Base-by-base conservation (phyloP, 2,329 filamentous ascomycete genomes). In the Penicillium sp. region DNA sequence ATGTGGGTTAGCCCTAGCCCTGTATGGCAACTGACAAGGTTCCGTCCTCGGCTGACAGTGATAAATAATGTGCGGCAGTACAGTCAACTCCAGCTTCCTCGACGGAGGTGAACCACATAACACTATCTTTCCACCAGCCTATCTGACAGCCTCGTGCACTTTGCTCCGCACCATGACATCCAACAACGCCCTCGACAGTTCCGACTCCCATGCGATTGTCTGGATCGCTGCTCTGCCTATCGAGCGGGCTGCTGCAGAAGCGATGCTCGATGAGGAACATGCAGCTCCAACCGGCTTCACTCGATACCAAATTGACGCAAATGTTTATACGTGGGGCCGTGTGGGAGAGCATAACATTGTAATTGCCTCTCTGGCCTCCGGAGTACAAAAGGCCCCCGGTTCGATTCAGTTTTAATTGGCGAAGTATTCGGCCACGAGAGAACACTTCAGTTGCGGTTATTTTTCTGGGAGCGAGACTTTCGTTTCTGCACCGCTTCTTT, bases 231-330 rank as follows among this genome's bases (percentile, higher is more conserved):
- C 59, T 36, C 47, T 62, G 12, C 53, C 49, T 12, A 31, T 60
- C 8, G 59, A 62, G 57, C 38, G 34, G 13, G 56, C 57, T 18
- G 59, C 59, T 6, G 59, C 62, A 21, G 34, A 49, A 33, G 55
- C 39, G 15, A 61, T 64, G 51, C 49, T 65, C 10, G 63, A 67
- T 39, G 59, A 64, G 47, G 16, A 49, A 49, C 63, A 63, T 53
- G 45, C 52, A 36, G 46, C 45, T 21, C 52, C 47, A 36, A 47
- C 26, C 33, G 49, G 49, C 16, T 48, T 52, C 24, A 38, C 12
- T 24, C 10, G 43, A 51, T 36, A 46, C 24, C 45, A 48, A 36
- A 41, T 24, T 15, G 55, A 59, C 44, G 9, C 43, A 5, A 60
- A 62, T 33, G 7, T 21, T 18, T 58, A 57, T 41, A 56, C 41